Evolutionary conservation across 2,329 filamentous ascomycete genomes (phyloP), one percentile per base, ranked within the genome.

Genomic region (Aspergillus jensenii): DNA sequence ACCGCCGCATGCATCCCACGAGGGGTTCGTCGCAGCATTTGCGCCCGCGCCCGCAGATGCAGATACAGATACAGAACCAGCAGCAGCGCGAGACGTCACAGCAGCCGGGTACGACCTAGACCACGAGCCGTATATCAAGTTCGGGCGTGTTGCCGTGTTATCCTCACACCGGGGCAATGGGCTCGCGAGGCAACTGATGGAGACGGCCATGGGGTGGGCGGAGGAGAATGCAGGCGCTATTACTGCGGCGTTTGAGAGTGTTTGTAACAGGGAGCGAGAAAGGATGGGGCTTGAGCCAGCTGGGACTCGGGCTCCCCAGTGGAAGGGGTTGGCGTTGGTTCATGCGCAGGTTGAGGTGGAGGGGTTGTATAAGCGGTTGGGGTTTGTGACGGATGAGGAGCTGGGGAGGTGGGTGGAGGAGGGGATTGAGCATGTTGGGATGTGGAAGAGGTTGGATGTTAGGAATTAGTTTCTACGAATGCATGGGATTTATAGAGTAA

Each of bases 321-420:
- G 90, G 89, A 82, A 83, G 19, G 92, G 93, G 0, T 79, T 96
- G 44, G 80, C 93, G 7, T 87, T 91, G 69, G 83, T 90, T 23
- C 93, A 97, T 78, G 90, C 91, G 3, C 92, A 96, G 77, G 81
- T 83, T 55, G 73, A 79, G 33, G 85, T 89, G 14, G 81, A 86
- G 62, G 76, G 75, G 27, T 79, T 87, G 64, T 98, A 92, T 86
- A 76, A 78, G 67, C 83, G 80, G 68, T 83, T 88, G 74, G 92
- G 91, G 0, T 97, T 96, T 72, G 76, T 79, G 61, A 78, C 84
- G 9, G 92, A 97, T 74, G 82, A 89, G 68, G 79, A 76, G 9
- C 85, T 93, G 84, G 90, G 90, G 1, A 81, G 73, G 33, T 97
- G 92, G 91, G 80, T 82, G 61, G 92, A 97, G 73, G 91, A 95